Base-by-base conservation (phyloP, 768 basidiomycete genomes). In the Phaeotremella fagi region DNA sequence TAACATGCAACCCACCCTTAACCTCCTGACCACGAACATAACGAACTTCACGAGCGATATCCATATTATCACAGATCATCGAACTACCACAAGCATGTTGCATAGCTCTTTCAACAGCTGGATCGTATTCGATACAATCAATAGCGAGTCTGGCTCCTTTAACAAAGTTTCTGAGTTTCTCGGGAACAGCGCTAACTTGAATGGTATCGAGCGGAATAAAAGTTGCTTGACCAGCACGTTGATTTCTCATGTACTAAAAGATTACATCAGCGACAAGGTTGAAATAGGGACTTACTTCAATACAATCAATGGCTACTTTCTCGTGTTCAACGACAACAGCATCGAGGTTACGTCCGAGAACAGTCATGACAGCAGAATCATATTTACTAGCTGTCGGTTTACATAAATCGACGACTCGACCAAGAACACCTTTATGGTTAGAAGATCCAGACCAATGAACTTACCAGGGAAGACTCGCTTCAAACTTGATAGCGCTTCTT, bases 181-280 rank as follows among this genome's bases (percentile, higher is more conserved):
- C 95, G 60, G 91, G 90, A 59, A 90, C 80, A 1, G 90, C 85
- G 72, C 94, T 97, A 28, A 86, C 86, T 68, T 90, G 88, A 61
- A 98, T 94, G 7, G 90, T 92, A 72, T 98, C 94, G n/a, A 99
- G 84, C 0, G 95, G 95, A 42, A 99, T 87, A 77, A 98, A 98
- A 0, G 95, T 99, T 12, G 94, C 94, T 75, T 91, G 89, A 1
- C 94, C 95, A 0, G 87, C 84, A 29, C 92, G 86, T 75, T 95
- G 90, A 55, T 86, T 91, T 57, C 90, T 86, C 82, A 99, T 83
- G 73, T 95, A 97, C 86, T 91, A 62, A 1, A 48, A 43, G n/a
- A 45, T 33, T 22, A 25, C 38, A 1, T 35, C 60, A 3, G 6
- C 26, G 23, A 15, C 36, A 27, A 20, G 20, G n/a, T 36, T 18